Evolutionary conservation across 169 alveolate genomes (phyloP).

Genomic region (Besnoitia besnoiti): DNA sequence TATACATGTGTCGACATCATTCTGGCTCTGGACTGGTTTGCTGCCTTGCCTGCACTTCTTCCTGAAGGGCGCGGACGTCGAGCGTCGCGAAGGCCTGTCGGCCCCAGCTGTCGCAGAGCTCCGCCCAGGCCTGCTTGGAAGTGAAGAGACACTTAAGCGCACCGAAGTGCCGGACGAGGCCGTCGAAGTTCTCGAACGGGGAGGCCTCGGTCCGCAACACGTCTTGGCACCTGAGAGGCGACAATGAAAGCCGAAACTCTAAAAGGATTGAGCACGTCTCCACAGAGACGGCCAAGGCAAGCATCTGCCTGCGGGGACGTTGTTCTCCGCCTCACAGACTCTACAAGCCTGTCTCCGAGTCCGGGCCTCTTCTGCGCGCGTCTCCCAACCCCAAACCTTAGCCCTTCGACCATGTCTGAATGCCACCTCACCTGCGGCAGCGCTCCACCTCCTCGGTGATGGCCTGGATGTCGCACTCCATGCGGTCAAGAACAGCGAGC

Average conservation of each 20-base stretch:
- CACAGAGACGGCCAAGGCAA: too few species aligned
- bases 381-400: neutral
- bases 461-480: conserved; percentile 33
- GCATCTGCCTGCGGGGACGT: too few species aligned
- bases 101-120: neutral
- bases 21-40: neutral
- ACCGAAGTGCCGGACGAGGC: conserved; percentile 46
- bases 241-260: too few species aligned
- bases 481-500: neutral
- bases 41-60: neutral
- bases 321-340: too few species aligned
- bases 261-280: too few species aligned
- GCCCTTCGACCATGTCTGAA: too few species aligned
- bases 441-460: conserved; percentile 46
- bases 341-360: too few species aligned
- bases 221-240: conserved; percentile 69
- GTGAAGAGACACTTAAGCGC: conserved; percentile 59
- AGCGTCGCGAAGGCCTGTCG: neutral
- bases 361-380: neutral
- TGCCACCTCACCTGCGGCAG: conserved; percentile 9
- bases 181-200: conserved; percentile 71
- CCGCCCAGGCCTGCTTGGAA: conserved; percentile 54
- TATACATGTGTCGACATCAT: neutral
- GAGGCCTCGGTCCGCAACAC: conserved; percentile 55
- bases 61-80: neutral